phyloP scores from a whole-genome alignment of 2,329 filamentous ascomycete species.

The Coleophoma eucalyptorum region DNA sequence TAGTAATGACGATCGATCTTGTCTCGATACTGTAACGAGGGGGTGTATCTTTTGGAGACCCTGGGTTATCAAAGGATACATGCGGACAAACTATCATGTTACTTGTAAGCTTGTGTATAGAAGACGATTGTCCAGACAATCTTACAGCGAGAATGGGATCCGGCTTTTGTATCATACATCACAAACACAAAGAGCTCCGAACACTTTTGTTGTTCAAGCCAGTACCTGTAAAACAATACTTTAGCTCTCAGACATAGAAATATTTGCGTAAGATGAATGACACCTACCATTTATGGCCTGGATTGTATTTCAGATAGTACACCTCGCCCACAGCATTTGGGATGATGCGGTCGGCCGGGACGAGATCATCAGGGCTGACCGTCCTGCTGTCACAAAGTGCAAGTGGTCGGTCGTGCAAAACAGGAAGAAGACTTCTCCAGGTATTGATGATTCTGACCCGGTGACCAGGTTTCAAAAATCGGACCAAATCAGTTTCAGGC shows the following conservation, averaged over 20 bases:
- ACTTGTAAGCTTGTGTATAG: neutral
- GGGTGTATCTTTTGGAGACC: conserved; percentile 3
- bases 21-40: conserved; percentile 13
- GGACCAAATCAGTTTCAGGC: neutral
- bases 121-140: neutral
- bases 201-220: conserved; percentile 17
- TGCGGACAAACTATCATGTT: conserved; percentile 14
- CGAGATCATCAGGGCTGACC: conserved; percentile 14
- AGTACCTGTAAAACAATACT: conserved; percentile 12
- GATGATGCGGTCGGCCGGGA: conserved; percentile 19
- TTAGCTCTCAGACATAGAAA: neutral
- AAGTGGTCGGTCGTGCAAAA: conserved; percentile 19
- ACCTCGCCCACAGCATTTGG: conserved; percentile 19
- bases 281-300: conserved; percentile 17
- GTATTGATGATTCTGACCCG: conserved; percentile 17
- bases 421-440: conserved; percentile 18
- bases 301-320: conserved; percentile 19
- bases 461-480: conserved; percentile 13
- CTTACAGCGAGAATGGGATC: conserved; percentile 15
- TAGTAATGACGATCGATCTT: conserved; percentile 15
- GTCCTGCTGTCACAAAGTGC: conserved; percentile 20
- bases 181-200: conserved; percentile 18
- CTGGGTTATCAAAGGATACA: conserved; percentile 13
- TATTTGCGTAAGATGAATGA: too few relatives aligned
- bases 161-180: conserved; percentile 17